Conservation (phyloP, 2,329 filamentous ascomycete species). For the Annulohypoxylon truncatum region DNA sequence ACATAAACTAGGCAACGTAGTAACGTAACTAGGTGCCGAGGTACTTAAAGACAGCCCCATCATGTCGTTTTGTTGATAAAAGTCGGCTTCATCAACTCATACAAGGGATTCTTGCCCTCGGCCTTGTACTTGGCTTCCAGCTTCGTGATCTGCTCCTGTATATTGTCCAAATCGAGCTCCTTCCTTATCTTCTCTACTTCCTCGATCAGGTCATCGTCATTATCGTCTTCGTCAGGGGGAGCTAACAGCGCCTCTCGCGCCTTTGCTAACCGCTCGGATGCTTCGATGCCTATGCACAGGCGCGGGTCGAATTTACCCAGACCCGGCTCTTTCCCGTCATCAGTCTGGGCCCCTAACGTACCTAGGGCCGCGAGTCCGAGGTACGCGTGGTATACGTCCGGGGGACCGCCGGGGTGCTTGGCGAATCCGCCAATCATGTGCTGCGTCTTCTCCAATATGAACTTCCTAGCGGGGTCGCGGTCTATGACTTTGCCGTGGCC, state of each 20-base stretch:
- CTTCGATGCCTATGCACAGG: slow-evolving; percentile 77
- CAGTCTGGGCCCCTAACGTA: slow-evolving; percentile 61
- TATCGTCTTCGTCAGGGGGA: slow-evolving; percentile 1
- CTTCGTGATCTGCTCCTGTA: slow-evolving; percentile 2
- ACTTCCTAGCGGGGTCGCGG: slow-evolving; percentile 72
- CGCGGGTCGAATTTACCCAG: slow-evolving; percentile 79
- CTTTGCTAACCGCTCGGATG: slow-evolving; percentile 61
- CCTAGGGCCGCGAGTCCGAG: slow-evolving; percentile 85
- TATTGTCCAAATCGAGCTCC: slow-evolving; percentile 25
- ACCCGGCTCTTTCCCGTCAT: slow-evolving; percentile 64
- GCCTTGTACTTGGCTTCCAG: slow-evolving; percentile 29
- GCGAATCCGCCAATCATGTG: slow-evolving; percentile 86
- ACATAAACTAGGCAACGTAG: background rate
- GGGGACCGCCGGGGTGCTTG: slow-evolving; percentile 75
- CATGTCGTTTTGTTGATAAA: slow-evolving; percentile 1
- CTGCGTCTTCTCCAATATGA: slow-evolving; percentile 86
- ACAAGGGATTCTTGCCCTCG: slow-evolving; percentile 28
- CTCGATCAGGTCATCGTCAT: slow-evolving; percentile 19
- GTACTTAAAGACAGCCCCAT: background rate
- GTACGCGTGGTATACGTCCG: slow-evolving; percentile 89
- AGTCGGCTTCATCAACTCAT: slow-evolving; percentile 37
- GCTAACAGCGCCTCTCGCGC: slow-evolving; percentile 52
- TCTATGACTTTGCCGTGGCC: slow-evolving; percentile 69
- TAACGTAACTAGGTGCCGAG: background rate
- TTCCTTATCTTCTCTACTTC: slow-evolving; percentile 28